Conservation (phyloP, 331 rosid species). For the Erythrophleum ivorense region DNA sequence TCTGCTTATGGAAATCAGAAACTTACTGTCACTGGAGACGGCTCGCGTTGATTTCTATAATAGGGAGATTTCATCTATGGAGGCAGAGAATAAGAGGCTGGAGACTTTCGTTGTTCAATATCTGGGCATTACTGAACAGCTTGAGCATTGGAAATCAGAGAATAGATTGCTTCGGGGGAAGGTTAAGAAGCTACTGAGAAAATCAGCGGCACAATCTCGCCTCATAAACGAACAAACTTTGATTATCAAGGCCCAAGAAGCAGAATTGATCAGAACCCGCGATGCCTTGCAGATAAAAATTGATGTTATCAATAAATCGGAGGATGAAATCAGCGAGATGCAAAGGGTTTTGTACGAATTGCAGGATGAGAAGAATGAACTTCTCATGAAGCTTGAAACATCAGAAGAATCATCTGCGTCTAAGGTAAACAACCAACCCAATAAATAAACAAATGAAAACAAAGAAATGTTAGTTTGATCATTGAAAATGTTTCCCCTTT, state of each 20-base stretch:
- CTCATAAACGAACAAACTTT: conserved; percentile 45
- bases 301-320: conserved; percentile 40
- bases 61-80: conserved; percentile 55
- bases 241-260: conserved; percentile 54
- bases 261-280: conserved; percentile 44
- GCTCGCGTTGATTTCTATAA: conserved; percentile 59
- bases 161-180: conserved; percentile 54
- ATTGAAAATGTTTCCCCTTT: conserved; percentile 24
- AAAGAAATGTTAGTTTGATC: conserved; percentile 6
- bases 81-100: conserved; percentile 51
- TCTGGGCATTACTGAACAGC: conserved; percentile 47
- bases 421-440: conserved; percentile 47
- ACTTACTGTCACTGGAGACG: conserved; percentile 53
- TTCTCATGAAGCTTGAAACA: conserved; percentile 50
- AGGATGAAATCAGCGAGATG: conserved; percentile 51
- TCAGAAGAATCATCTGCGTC: conserved; percentile 47
- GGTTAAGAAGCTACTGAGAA: conserved; percentile 54
- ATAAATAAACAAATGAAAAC: neutral
- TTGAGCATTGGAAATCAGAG: conserved; percentile 59
- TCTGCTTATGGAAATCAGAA: conserved; percentile 50
- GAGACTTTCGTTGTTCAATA: conserved; percentile 48
- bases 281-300: conserved; percentile 46
- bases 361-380: conserved; percentile 57
- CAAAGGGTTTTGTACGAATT: conserved; percentile 36
- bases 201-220: conserved; percentile 51